Evolutionary conservation across 1,284 basidiomycete genomes (phyloP), one percentile per base, ranked within the genome.

Genomic region (Agaricales sp.): DNA sequence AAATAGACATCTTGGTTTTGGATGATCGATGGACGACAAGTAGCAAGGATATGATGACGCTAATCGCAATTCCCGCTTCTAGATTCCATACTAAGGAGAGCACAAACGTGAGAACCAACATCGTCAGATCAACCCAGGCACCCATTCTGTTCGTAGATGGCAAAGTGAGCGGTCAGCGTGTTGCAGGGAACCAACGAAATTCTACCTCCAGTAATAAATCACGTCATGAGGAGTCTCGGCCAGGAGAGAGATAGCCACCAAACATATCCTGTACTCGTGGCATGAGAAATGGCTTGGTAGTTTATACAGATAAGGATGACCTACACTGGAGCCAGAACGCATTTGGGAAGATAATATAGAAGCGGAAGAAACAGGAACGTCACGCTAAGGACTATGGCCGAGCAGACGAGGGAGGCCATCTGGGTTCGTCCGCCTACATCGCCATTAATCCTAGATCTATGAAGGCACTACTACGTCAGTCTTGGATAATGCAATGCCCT

Each of bases 1-100:
- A 71, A 54, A 88, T 82, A 39, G 79, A 72, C 41, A 43, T 43
- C 11, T 19, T n/a, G 8, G 41, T n/a, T 61, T 78, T 83, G 3
- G 92, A 91, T 1, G 90, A 91, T 44, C 89, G 82, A 56, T 86
- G 83, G 8, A 97, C 87, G 47, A 95, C 90, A 22, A 96, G 73
- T 1, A 96, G 69, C 43, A 97, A 73, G 1, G 91, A 92, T 50
- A 91, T 80, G 47, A 92, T 80, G 51, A 96, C 71, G 53, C 87
- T 89, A 54, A 87, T 81, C 14, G 88, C 77, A 44, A 97, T 82
- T 13, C 93, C 93, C 49, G 87, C 80, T 92, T 87, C 50, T 51
- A 92, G 77, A 56, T 82, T 79, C 78, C 82, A 86, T 18, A 89
- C 62, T 47, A 94, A 77, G 1, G 89, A 90, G 53, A 87, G 75